Conservation (phyloP, 306 rosid genomes). For the Leucaena leucocephala region DNA sequence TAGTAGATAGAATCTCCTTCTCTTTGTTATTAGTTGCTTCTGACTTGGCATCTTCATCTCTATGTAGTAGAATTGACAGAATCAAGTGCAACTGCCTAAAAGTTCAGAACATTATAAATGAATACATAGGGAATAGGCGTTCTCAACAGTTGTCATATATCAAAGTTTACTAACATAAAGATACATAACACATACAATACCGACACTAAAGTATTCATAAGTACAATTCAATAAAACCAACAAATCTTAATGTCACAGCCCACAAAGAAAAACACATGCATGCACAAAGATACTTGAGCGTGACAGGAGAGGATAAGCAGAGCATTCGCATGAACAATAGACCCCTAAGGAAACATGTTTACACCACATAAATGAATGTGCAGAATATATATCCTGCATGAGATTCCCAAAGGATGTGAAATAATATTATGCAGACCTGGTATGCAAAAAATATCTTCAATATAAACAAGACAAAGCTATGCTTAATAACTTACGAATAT, state of each 20-base stretch:
- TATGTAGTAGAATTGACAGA: slow-evolving; percentile 75
- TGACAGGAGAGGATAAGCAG: background rate
- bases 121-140: slow-evolving; percentile 30
- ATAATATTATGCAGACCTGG: background rate
- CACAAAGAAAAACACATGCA: slow-evolving; percentile 4
- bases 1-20: slow-evolving; percentile 61
- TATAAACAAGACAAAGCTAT: background rate
- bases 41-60: slow-evolving; percentile 81
- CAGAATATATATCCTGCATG: slow-evolving; percentile 13
- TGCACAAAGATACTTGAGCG: slow-evolving; percentile 8
- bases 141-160: slow-evolving; percentile 33
- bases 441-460: background rate
- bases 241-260: slow-evolving; percentile 21
- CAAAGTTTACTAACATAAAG: slow-evolving; percentile 17
- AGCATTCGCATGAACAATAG: background rate
- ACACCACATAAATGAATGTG: slow-evolving; percentile 5
- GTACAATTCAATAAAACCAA: background rate
- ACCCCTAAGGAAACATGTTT: slow-evolving; percentile 18
- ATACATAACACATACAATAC: background rate
- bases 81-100: slow-evolving; percentile 82
- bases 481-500: slow-evolving; percentile 1
- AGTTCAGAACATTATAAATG: slow-evolving; percentile 22
- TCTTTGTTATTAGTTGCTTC: slow-evolving; percentile 61
- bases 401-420: slow-evolving; percentile 18
- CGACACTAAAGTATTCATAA: background rate